Conservation (phyloP, 202 grass and related monocot species). For the Eragrostis tef region DNA sequence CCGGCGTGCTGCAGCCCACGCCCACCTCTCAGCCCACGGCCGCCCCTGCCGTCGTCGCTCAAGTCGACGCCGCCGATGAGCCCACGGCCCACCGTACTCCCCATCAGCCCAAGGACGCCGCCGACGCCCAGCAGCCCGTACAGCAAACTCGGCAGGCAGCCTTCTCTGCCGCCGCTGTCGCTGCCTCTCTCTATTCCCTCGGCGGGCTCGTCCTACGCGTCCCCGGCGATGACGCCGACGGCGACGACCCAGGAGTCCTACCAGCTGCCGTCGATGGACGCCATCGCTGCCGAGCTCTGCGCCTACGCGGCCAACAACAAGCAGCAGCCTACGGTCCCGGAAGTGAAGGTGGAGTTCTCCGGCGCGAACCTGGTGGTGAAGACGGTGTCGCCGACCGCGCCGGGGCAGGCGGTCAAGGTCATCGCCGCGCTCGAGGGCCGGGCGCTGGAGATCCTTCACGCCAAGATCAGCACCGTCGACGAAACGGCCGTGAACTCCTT, state of each 20-base stretch:
- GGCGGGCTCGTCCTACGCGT: conserved; percentile 34
- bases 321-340: conserved; percentile 49
- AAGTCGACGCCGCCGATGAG: conserved; percentile 64
- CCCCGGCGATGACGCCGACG: conserved; percentile 48
- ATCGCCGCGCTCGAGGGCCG: conserved; percentile 78
- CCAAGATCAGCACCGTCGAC: conserved; percentile 70
- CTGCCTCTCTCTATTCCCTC: neutral
- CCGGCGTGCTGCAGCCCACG: conserved; percentile 57
- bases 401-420: conserved; percentile 72
- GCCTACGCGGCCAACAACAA: conserved; percentile 43
- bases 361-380: conserved; percentile 84
- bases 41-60: conserved; percentile 21
- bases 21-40: conserved; percentile 63
- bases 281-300: conserved; percentile 46
- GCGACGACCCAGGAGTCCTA: conserved; percentile 34
- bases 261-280: conserved; percentile 37
- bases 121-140: conserved; percentile 62
- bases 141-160: conserved; percentile 38
- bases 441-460: conserved; percentile 86
- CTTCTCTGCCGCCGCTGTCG: neutral
- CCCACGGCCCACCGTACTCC: conserved; percentile 53
- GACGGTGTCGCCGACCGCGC: conserved; percentile 73
- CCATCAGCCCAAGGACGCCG: conserved; percentile 77
- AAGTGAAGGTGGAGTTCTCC: conserved; percentile 85
- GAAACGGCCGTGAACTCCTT: conserved; percentile 88